phyloP scores from a whole-genome alignment of 1,284 basidiomycete species.

The Clitocybe nebularis region DNA sequence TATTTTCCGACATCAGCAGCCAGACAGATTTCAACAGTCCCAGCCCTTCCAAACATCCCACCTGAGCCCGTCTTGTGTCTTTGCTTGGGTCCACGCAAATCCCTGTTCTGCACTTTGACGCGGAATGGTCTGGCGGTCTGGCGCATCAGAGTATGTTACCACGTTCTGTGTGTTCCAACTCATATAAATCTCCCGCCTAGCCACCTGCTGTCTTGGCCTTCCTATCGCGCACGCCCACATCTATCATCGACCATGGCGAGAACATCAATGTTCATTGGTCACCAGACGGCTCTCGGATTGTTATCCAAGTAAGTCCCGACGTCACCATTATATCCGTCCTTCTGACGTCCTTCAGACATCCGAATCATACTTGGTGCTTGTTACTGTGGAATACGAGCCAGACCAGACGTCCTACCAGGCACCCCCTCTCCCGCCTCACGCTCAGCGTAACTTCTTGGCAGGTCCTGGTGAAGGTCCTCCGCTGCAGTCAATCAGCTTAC shows the following conservation, averaged over 20 bases:
- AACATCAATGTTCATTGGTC: slow-evolving; percentile 77
- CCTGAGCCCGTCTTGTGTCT: slow-evolving; percentile 58
- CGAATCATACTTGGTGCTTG: slow-evolving; percentile 73
- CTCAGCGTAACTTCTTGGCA: slow-evolving; percentile 63
- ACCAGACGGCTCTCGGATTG: slow-evolving; percentile 70
- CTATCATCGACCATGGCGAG: slow-evolving; percentile 77
- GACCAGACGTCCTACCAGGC: slow-evolving; percentile 55
- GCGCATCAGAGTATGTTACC: slow-evolving; percentile 73
- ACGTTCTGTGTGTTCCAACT: slow-evolving; percentile 8
- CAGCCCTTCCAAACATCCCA: slow-evolving; percentile 59
- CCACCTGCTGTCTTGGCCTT: slow-evolving; percentile 76
- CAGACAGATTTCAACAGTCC: slow-evolving; percentile 61
- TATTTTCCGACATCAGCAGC: slow-evolving; percentile 82
- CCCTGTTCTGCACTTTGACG: slow-evolving; percentile 75
- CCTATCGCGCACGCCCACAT: slow-evolving; percentile 70
- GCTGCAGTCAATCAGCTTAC: slow-evolving; percentile 59
- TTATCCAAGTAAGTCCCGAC: slow-evolving; percentile 62
- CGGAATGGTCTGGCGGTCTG: slow-evolving; percentile 69
- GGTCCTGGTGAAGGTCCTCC: slow-evolving; percentile 77
- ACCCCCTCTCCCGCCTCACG: slow-evolving; percentile 47
- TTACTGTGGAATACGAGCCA: slow-evolving; percentile 61
- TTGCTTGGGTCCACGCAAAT: slow-evolving; percentile 66
- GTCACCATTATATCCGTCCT: slow-evolving; percentile 5
- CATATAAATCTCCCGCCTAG: slow-evolving; percentile 34
- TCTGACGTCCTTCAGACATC: slow-evolving; percentile 47